A percentile compares a stretch with the other conserved stretches of the same genome.
Conservation (phyloP, 2,329 filamentous ascomycete genomes). For the Zymoseptoria pseudotritici region DNA sequence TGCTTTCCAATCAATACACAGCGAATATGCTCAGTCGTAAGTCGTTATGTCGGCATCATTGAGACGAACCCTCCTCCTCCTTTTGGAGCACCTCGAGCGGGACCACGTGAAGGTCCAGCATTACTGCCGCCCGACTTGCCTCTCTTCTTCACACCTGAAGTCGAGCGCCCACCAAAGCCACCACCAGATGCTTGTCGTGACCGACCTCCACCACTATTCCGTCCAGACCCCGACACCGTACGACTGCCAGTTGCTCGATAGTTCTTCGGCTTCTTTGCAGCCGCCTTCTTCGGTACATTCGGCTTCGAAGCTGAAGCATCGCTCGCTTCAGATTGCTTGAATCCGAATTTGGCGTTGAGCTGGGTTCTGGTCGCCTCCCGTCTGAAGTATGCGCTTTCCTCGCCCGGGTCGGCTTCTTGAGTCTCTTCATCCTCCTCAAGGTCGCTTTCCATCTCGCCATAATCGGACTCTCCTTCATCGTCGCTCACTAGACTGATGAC, state of each 20-base stretch:
- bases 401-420: conserved; percentile 8
- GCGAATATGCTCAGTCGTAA: background rate
- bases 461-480: conserved; percentile 29
- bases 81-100: background rate
- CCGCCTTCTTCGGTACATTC: conserved; percentile 1
- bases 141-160: conserved; percentile 1
- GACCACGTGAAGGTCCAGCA: background rate
- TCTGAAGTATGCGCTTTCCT: conserved; percentile 22
- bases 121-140: background rate
- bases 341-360: conserved; percentile 17
- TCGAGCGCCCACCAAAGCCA: background rate
- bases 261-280: conserved; percentile 2
- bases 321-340: conserved; percentile 11
- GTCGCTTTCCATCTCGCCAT: conserved; percentile 38
- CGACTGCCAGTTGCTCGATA: conserved; percentile 4
- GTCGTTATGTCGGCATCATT: conserved; percentile 6
- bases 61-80: background rate
- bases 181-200: conserved; percentile 4
- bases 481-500: conserved; percentile 43
- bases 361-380: conserved; percentile 10
- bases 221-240: background rate
- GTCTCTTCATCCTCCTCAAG: conserved; percentile 13
- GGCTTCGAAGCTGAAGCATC: conserved; percentile 1
- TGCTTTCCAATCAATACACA: background rate
- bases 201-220: background rate